Conservation (phyloP, 768 basidiomycete genomes). For the Russula griseocarnosa region DNA sequence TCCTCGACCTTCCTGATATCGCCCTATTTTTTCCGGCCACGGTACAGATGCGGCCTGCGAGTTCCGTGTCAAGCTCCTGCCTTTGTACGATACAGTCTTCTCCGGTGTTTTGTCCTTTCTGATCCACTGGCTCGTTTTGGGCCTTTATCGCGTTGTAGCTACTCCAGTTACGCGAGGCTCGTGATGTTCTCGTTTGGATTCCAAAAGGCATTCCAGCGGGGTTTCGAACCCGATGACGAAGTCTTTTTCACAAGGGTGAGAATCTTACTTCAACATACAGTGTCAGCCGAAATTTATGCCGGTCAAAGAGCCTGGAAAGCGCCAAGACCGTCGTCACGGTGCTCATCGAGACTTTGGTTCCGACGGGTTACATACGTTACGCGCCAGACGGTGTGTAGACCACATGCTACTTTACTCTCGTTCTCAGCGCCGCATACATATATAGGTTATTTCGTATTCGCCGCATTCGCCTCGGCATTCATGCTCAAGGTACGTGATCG, state of each 20-base stretch:
- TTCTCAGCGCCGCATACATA: not conserved
- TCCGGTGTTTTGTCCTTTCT: not conserved
- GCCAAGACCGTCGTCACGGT: constrained; percentile 25
- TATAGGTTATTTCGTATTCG: constrained; percentile 30
- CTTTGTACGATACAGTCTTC: constrained; percentile 40
- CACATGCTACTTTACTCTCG: not conserved
- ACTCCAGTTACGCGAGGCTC: constrained; percentile 36
- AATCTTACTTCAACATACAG: not conserved
- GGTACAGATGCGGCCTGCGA: constrained; percentile 19
- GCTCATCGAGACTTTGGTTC: constrained; percentile 25
- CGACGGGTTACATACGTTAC: constrained; percentile 32
- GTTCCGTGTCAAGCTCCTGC: constrained; percentile 29
- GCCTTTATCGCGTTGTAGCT: constrained; percentile 10
- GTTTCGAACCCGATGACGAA: constrained; percentile 29
- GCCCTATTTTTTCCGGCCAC: not conserved
- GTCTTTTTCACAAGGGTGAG: constrained; percentile 33
- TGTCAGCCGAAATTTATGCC: constrained; percentile 6
- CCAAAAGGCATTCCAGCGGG: constrained; percentile 36
- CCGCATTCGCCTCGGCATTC: constrained; percentile 62
- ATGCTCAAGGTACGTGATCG: constrained; percentile 59
- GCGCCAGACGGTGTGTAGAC: constrained; percentile 30
- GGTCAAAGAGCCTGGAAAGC: constrained; percentile 22
- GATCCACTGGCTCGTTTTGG: not conserved
- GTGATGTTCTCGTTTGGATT: constrained; percentile 44
- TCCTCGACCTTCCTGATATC: not conserved